A percentile compares a stretch with the other conserved stretches of the same genome.
These are phyloP conservation scores for Thielaviopsis ethacetica DNA, from an alignment of 2,329 filamentous ascomycete genomes.

Conservation along the genomic window DNA sequence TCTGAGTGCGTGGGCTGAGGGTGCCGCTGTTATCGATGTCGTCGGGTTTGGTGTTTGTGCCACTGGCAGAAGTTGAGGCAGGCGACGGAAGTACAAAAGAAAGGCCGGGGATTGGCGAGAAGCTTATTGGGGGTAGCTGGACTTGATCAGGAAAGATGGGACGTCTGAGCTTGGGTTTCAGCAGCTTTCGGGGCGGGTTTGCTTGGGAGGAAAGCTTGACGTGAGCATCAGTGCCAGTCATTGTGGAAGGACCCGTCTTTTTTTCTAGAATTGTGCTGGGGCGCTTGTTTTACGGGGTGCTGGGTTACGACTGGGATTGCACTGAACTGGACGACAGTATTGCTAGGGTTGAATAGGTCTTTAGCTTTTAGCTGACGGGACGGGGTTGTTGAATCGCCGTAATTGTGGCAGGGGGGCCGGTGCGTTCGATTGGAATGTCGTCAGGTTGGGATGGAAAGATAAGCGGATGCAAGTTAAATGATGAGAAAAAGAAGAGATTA, in stretches of 20 bases:
- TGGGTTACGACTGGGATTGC: neutral
- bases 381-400: neutral
- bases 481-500: neutral
- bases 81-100: conserved; percentile 6
- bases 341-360: neutral
- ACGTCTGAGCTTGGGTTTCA: conserved; percentile 2
- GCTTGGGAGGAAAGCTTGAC: neutral
- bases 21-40: conserved; percentile 1
- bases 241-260: neutral
- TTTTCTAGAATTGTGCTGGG: neutral
- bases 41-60: neutral
- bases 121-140: neutral
- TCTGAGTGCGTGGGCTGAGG: conserved; percentile 8
- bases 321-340: neutral
- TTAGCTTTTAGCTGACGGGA: neutral
- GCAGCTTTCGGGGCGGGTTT: neutral
- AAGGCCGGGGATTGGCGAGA: conserved; percentile 2
- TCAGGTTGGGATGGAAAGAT: neutral
- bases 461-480: neutral
- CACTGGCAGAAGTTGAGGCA: neutral
- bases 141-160: conserved; percentile 5
- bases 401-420: neutral
- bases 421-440: neutral
- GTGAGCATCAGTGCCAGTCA: neutral
- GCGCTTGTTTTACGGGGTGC: neutral